These are phyloP conservation scores for Lactifluus pinguis DNA, from an alignment of 768 basidiomycete species.

Conservation along the genomic window DNA sequence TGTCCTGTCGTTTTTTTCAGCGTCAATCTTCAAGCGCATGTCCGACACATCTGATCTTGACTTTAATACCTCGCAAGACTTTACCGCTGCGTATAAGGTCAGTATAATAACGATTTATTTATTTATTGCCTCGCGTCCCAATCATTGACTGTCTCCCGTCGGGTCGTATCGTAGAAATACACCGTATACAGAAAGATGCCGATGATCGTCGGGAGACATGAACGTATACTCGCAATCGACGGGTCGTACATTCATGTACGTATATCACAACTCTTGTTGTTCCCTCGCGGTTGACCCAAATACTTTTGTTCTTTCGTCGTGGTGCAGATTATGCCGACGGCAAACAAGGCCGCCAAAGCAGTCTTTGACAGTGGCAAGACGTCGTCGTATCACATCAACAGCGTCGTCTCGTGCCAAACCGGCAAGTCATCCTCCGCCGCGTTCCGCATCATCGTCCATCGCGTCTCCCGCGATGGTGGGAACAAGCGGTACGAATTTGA, in stretches of 20 bases:
- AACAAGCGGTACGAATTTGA: conserved; percentile 97
- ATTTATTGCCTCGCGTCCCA: too few species aligned
- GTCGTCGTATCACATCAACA: conserved; percentile 85
- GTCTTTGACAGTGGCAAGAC: conserved; percentile 90
- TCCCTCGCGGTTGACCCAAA: neutral
- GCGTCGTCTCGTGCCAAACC: conserved; percentile 74
- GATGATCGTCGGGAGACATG: conserved; percentile 85
- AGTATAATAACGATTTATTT: neutral
- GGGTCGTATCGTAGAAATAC: conserved; percentile 57
- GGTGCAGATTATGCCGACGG: conserved; percentile 76
- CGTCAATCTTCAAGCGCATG: conserved; percentile 88
- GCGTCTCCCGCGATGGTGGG: conserved; percentile 41
- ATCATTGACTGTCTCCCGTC: neutral
- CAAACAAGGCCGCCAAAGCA: conserved; percentile 57
- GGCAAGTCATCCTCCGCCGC: conserved; percentile 60
- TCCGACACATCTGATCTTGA: conserved; percentile 53
- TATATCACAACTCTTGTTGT: neutral
- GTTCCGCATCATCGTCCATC: conserved; percentile 84
- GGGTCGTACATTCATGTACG: conserved; percentile 86
- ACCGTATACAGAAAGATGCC: conserved; percentile 91
- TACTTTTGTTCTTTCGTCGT: neutral
- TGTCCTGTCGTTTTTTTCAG: conserved; percentile 29
- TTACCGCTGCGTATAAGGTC: conserved; percentile 81
- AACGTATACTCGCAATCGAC: conserved; percentile 88
- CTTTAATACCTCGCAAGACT: conserved; percentile 58